Base-by-base conservation (phyloP, 768 basidiomycete genomes). In the Boletus reticuloceps region DNA sequence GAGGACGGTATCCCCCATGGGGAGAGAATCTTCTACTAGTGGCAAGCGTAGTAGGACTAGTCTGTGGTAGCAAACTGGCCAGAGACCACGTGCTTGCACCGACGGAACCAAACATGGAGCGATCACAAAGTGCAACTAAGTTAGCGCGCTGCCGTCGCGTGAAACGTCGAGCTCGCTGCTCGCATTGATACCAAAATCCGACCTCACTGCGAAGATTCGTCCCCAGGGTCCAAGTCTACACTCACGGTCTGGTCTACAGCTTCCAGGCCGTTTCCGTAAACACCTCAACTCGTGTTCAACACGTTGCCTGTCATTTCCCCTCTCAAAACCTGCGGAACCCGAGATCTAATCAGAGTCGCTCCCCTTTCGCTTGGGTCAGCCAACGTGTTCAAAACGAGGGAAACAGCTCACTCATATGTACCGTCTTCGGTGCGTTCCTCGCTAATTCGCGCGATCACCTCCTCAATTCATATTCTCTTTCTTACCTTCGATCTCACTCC, bases 361-460 rank as follows among this genome's bases (percentile, higher is more conserved):
- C 65, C 64, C 58, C 65, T 62, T 64, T 51, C 54, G 63, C 58
- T 53, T 68, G 47, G 36, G 45, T 53, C 69, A 65, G 72, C 65
- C 77, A 86, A 82, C 88, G 86, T 89, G 87, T 82, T 77, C 73
- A 75, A 83, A 83, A 78, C 81, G 81, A 85, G 83, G 80, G 66
- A 58, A 55, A 61, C 60, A 42, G 58, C 59, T 63, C 48, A 57
- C 63, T 57, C 62, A 65, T 69, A 91, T 92, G 89, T 76, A 88
- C 78, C 87, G 86, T 65, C 88, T 91, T 74, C 90, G 90, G 90
- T 89, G 78, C 76, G 88, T 67, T 58, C 60, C 58, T 65, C 55
- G 61, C 60, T 60, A 60, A 59, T 65, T 67, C 71, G 61, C 59
- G 64, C 56, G 61, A 59, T 60, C 64, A 60, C 54, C 44, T 40